These are phyloP conservation scores for Populus alba DNA, from an alignment of 345 rosid species.

Conservation along the genomic window DNA sequence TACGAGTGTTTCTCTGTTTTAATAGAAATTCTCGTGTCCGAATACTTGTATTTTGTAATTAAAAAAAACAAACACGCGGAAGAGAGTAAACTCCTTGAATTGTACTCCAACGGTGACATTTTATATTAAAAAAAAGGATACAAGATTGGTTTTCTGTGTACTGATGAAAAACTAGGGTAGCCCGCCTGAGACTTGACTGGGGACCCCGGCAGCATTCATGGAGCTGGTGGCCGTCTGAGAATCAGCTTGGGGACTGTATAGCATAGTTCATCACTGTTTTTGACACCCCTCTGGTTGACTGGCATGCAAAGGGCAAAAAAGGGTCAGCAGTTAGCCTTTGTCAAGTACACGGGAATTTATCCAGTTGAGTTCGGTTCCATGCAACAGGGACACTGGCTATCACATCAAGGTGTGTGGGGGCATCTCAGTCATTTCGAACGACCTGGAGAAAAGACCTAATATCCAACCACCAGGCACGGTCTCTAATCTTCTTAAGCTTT, in stretches of 20 bases:
- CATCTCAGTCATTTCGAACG: not conserved
- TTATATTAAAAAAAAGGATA: not conserved
- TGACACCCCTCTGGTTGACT: not conserved
- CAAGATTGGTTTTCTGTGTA: not conserved
- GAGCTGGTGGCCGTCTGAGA: not conserved
- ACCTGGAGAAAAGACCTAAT: conserved; percentile 11
- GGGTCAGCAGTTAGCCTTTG: conserved; percentile 5
- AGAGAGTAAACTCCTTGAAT: too few species aligned
- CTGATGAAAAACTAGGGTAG: not conserved
- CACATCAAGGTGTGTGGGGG: conserved; percentile 6
- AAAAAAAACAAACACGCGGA: too few species aligned
- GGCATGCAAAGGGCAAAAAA: conserved; percentile 9
- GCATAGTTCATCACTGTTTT: not conserved
- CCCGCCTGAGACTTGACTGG: conserved; percentile 10
- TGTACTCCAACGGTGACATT: not conserved
- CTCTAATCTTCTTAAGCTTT: not conserved
- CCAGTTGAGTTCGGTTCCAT: conserved; percentile 22
- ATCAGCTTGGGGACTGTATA: not conserved
- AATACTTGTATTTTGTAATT: too few species aligned
- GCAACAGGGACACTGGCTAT: not conserved
- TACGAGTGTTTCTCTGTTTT: too few species aligned
- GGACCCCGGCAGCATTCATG: not conserved
- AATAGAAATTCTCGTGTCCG: too few species aligned
- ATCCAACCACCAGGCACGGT: conserved; percentile 10
- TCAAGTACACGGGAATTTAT: not conserved